Evolutionary conservation across 306 rosid species (phyloP).

Genomic region (Canavalia ensiformis): DNA sequence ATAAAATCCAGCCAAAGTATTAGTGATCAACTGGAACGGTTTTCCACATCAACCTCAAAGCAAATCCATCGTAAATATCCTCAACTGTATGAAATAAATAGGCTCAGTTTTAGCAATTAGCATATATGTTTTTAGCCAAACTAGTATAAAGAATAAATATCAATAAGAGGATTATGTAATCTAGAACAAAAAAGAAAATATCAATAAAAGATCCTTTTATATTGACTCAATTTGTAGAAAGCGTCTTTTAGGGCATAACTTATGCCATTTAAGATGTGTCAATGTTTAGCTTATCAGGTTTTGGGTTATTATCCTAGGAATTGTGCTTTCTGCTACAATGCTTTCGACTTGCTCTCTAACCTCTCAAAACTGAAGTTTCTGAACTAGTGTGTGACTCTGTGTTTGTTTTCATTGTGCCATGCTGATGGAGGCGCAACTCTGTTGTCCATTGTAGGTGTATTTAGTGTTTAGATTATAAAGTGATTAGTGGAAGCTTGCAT

Average conservation of each 20-base stretch:
- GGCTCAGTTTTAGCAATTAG: too few species aligned
- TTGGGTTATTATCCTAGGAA: conserved; percentile 7
- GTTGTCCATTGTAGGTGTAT: neutral
- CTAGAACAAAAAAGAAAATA: too few species aligned
- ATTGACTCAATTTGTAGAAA: neutral
- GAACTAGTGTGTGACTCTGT: neutral
- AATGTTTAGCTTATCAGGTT: neutral
- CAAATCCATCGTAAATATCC: too few species aligned
- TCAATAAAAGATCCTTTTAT: neutral
- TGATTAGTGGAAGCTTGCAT: neutral
- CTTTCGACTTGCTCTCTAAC: neutral
- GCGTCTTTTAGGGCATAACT: neutral
- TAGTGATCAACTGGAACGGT: too few species aligned
- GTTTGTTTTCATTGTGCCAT: neutral
- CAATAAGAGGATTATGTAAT: too few species aligned
- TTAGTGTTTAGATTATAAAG: neutral
- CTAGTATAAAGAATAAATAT: too few species aligned
- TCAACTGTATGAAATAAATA: too few species aligned
- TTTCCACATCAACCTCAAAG: too few species aligned
- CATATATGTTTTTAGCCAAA: too few species aligned
- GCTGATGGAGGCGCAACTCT: neutral
- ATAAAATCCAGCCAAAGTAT: too few species aligned
- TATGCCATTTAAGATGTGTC: neutral
- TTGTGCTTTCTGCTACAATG: neutral
- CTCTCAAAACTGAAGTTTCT: neutral